Evolutionary conservation across 331 rosid species (phyloP), one percentile per base, ranked within the genome.

Genomic region (Spiraea crenata): DNA sequence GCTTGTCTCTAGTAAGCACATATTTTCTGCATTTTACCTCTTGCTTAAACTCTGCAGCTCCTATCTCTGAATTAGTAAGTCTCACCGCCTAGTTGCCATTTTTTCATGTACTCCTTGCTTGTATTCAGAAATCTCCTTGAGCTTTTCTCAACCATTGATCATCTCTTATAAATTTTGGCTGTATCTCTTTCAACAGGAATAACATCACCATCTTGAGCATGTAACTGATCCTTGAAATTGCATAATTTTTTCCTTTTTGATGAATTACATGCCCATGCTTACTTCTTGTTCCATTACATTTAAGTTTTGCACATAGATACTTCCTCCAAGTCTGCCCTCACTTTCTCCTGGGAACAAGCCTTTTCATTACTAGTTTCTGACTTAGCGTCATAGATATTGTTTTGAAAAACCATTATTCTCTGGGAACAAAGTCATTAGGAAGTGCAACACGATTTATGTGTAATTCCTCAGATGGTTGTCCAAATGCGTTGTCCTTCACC

Each of bases 111-210:
- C 75, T 19, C 89, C 93, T 83, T 50, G 84, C 75, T 81, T 93
- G 82, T 86, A 93, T 76, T n/a, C n/a, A n/a, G n/a, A n/a, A n/a
- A n/a, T 90, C 63, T 84, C 92, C 83, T 93, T 93, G 49, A 81
- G 84, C 83, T 76, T 88, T 83, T 93, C 97, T 70, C 90, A 85
- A 40, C 79, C 82, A 61, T 74, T 84, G 71, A 93, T 79, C 70
- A 88, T 66, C 80, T 76, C 74, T 54, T 44, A n/a, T n/a, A n/a
- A n/a, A n/a, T n/a, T n/a, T n/a, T n/a, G n/a, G n/a, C n/a, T n/a
- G n/a, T n/a, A n/a, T n/a, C n/a, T n/a, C n/a, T n/a, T n/a, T n/a
- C n/a, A n/a, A n/a, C n/a, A n/a, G n/a, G n/a, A n/a, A n/a, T n/a
- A n/a, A n/a, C n/a, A n/a, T 71, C 65, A 65, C 81, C 62, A 61